phyloP scores from a whole-genome alignment of 164 flowering plant genomes.

The Magnolia sinica region DNA sequence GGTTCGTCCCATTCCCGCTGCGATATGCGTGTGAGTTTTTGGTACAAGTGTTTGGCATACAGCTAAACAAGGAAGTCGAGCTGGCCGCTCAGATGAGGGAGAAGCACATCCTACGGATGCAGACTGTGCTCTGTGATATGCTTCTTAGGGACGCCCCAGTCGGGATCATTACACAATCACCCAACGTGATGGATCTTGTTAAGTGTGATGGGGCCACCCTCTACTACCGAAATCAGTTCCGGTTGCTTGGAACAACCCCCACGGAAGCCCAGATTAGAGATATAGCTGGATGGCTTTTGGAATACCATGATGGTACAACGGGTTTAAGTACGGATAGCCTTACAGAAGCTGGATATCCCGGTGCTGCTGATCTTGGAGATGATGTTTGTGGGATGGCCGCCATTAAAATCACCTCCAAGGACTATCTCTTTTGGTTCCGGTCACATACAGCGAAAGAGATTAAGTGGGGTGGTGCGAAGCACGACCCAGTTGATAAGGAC shows the following conservation, averaged over 20 bases:
- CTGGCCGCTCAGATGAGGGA: constrained; percentile 60
- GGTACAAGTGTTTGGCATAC: constrained; percentile 65
- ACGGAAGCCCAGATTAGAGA: constrained; percentile 58
- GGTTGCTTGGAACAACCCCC: constrained; percentile 74
- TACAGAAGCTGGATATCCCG: constrained; percentile 65
- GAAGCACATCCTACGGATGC: constrained; percentile 61
- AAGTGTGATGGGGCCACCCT: constrained; percentile 84
- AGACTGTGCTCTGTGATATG: constrained; percentile 77
- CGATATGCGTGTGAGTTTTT: constrained; percentile 81
- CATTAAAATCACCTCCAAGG: constrained; percentile 46
- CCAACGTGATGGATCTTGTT: constrained; percentile 74
- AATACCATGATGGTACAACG: constrained; percentile 44
- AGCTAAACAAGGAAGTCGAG: constrained; percentile 67
- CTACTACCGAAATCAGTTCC: constrained; percentile 40
- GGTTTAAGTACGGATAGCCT: constrained; percentile 82
- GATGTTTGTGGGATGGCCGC: constrained; percentile 87
- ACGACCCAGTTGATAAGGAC: constrained; percentile 63
- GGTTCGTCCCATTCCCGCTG: constrained; percentile 67
- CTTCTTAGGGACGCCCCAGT: constrained; percentile 67
- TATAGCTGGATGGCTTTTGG: constrained; percentile 53
- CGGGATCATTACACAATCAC: constrained; percentile 66
- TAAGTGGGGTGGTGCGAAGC: constrained; percentile 87
- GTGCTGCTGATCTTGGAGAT: constrained; percentile 53
- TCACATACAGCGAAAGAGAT: constrained; percentile 72
- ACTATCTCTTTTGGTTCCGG: constrained; percentile 78